Percentiles rank a stretch among this genome's conserved stretches.
Evolutionary conservation across 495 filamentous ascomycete species (phyloP).

Genomic region (Penicillium ucsense): DNA sequence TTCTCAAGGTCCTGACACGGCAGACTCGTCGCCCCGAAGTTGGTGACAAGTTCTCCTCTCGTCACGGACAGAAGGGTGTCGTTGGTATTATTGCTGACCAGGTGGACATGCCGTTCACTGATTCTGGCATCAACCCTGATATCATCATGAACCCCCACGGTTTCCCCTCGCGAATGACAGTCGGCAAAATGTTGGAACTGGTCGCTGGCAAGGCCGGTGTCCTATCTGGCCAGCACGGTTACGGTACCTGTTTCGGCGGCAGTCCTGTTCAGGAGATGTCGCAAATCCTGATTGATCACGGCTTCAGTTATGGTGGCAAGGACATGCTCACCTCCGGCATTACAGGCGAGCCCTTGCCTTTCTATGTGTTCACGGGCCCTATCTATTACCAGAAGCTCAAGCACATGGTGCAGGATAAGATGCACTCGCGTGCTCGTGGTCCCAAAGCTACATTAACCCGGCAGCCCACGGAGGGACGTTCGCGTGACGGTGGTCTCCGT

Average conservation of each 20-base stretch:
- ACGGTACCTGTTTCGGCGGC: conserved; percentile 92
- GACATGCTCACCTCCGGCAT: conserved; percentile 93
- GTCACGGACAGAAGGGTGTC: conserved; percentile 97
- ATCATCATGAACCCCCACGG: conserved; percentile 99
- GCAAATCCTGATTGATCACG: conserved; percentile 68
- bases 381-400: conserved; percentile 99
- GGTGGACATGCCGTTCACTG: conserved; percentile 94
- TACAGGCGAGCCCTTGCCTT: conserved; percentile 84
- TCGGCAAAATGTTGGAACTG: conserved; percentile 95
- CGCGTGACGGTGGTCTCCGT: conserved; percentile 81
- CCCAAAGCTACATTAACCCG: conserved; percentile 86
- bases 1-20: conserved; percentile 85
- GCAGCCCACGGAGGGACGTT: conserved; percentile 93
- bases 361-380: conserved; percentile 96
- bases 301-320: conserved; percentile 93
- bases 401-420: conserved; percentile 99
- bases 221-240: conserved; percentile 68
- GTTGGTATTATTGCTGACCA: conserved; percentile 92
- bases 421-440: conserved; percentile 89
- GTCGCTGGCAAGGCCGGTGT: conserved; percentile 91
- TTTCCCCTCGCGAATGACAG: conserved; percentile 99
- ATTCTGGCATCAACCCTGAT: conserved; percentile 81
- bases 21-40: conserved; percentile 91
- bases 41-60: conserved; percentile 96
- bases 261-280: conserved; percentile 87